Evolutionary conservation across 441 rosid species (phyloP).

Genomic region (Erodium chrysanthum): DNA sequence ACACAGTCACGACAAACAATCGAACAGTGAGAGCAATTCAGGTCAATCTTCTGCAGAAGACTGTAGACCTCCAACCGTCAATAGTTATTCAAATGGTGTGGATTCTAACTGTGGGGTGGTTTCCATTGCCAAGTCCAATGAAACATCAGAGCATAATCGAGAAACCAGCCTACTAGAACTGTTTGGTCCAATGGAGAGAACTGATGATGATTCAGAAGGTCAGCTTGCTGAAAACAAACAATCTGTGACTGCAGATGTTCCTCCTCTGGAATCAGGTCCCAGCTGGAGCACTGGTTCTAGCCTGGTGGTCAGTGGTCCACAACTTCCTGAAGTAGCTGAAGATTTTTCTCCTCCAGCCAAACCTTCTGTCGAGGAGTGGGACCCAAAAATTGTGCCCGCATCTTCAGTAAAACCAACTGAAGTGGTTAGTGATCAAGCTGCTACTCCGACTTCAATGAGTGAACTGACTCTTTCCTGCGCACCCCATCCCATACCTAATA

Average conservation of each 20-base stretch:
- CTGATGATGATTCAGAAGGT: conserved; percentile 31
- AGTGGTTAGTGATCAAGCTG: conserved; percentile 34
- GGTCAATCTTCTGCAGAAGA: conserved; percentile 50
- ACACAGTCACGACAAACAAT: conserved; percentile 30
- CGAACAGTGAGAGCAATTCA: conserved; percentile 32
- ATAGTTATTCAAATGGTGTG: conserved; percentile 38
- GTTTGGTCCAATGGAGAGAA: conserved; percentile 37
- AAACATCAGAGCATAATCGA: conserved; percentile 29
- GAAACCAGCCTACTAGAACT: conserved; percentile 48
- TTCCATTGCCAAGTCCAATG: conserved; percentile 32
- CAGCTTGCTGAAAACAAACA: conserved; percentile 42
- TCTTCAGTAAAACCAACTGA: conserved; percentile 43
- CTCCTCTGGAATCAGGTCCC: conserved; percentile 50
- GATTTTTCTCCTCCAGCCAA: conserved; percentile 39
- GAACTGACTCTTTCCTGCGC: conserved; percentile 37
- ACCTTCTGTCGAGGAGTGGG: conserved; percentile 44
- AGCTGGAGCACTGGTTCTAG: conserved; percentile 70
- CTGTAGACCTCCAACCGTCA: conserved; percentile 43
- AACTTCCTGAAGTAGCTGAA: conserved; percentile 44
- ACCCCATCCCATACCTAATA: conserved; percentile 31
- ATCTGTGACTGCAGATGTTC: conserved; percentile 37
- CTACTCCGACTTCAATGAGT: conserved; percentile 52
- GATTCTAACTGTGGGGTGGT: conserved; percentile 35
- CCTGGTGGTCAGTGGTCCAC: conserved; percentile 45
- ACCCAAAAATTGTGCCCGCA: conserved; percentile 33